Evolutionary conservation across 371 early-diverging fungal species (phyloP).

Genomic region (Mortierella sp.): DNA sequence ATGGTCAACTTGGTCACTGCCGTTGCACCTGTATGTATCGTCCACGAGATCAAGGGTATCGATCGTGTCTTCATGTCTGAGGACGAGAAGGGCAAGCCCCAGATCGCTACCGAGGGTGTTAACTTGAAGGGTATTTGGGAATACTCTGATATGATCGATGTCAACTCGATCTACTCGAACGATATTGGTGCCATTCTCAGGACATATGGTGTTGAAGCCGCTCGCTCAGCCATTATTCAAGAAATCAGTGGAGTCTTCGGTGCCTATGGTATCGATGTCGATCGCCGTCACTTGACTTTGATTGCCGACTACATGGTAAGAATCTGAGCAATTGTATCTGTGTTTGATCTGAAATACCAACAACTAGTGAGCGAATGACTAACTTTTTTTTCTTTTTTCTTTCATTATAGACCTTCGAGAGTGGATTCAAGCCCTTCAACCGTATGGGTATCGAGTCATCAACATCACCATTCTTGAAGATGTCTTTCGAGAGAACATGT

Average conservation of each 20-base stretch:
- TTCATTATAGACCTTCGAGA: conserved; percentile 87
- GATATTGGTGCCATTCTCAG: conserved; percentile 94
- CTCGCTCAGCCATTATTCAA: conserved; percentile 93
- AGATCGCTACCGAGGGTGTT: conserved; percentile 91
- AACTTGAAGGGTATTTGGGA: conserved; percentile 95
- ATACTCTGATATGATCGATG: conserved; percentile 80
- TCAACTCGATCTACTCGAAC: conserved; percentile 94
- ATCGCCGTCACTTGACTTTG: conserved; percentile 96
- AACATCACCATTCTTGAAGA: conserved; percentile 95
- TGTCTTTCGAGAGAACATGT: conserved; percentile 98
- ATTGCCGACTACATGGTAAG: conserved; percentile 99
- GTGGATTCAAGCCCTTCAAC: conserved; percentile 98
- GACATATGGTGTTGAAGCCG: conserved; percentile 99
- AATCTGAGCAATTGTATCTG: not conserved
- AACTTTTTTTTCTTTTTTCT: not conserved
- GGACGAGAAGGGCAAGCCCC: conserved; percentile 50
- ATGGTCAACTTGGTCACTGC: conserved; percentile 85
- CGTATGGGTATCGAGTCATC: conserved; percentile 94
- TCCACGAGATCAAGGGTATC: conserved; percentile 92
- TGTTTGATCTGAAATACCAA: not conserved
- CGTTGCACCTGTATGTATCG: conserved; percentile 71
- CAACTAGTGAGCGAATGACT: not conserved
- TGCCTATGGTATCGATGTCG: conserved; percentile 97
- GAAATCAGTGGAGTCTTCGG: conserved; percentile 98
- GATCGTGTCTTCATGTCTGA: conserved; percentile 60